Evolutionary conservation across 2,329 filamentous ascomycete genomes (phyloP).

Genomic region (Monilinia laxa): DNA sequence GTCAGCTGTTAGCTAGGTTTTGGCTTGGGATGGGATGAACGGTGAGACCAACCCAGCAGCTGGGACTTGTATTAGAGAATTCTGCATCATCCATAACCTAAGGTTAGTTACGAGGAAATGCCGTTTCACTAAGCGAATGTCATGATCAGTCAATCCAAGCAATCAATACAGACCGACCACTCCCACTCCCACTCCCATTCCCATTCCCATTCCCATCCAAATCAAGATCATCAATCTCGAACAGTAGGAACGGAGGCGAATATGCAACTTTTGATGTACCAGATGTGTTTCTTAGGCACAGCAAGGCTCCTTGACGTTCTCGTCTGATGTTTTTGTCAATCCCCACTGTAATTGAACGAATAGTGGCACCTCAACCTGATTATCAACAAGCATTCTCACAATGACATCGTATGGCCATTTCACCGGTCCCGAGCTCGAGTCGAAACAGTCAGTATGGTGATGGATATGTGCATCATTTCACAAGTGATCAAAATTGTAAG

Average conservation of each 20-base stretch:
- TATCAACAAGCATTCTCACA: neutral
- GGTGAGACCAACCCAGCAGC: neutral
- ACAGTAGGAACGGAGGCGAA: constrained; percentile 5
- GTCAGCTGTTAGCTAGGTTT: neutral
- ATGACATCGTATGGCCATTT: neutral
- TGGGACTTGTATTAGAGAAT: neutral
- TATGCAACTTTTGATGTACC: no score
- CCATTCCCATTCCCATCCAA: neutral
- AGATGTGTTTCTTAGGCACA: constrained; percentile 12
- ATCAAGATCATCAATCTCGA: neutral
- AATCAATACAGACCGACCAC: neutral
- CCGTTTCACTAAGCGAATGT: neutral
- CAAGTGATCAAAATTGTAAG: constrained; percentile 16
- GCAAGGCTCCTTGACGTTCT: constrained; percentile 17
- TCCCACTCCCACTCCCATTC: neutral
- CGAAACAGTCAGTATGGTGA: neutral
- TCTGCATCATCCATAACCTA: neutral
- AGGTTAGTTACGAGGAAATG: neutral
- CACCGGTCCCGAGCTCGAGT: constrained; percentile 2
- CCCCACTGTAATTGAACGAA: neutral
- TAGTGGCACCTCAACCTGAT: neutral
- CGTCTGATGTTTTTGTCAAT: constrained; percentile 2
- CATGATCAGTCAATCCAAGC: neutral
- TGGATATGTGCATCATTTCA: constrained; percentile 10
- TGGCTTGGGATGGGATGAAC: neutral